Percentiles rank a stretch among this genome's conserved stretches.
Evolutionary conservation across 305 asterid species (phyloP).

Genomic region (Fraxinus paxiana): DNA sequence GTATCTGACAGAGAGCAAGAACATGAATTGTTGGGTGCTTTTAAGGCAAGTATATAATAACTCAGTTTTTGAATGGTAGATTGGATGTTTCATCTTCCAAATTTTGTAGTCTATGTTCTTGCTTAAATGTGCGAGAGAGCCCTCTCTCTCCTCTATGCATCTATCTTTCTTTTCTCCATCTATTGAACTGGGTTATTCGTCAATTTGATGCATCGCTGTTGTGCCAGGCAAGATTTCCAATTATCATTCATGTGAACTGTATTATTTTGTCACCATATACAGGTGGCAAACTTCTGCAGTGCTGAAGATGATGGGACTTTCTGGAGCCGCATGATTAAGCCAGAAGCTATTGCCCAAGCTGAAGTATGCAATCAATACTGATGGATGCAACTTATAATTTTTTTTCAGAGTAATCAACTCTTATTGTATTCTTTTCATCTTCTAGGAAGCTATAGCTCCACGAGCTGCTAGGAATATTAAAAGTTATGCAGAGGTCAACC

Average conservation of each 20-base stretch:
- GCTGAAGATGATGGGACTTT: slow-evolving; percentile 96
- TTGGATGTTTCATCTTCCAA: slow-evolving; percentile 11
- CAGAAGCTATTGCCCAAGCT: slow-evolving; percentile 75
- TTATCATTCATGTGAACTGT: slow-evolving; percentile 12
- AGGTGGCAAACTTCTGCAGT: slow-evolving; percentile 94
- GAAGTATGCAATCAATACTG: slow-evolving; percentile 48
- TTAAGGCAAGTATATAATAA: slow-evolving; percentile 55
- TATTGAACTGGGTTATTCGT: neutral
- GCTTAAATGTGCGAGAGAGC: neutral
- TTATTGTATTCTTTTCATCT: slow-evolving; percentile 17
- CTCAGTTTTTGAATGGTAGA: slow-evolving; percentile 15
- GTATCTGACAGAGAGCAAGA: slow-evolving; percentile 69
- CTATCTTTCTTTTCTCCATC: neutral
- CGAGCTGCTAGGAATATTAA: slow-evolving; percentile 90
- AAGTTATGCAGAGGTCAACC: slow-evolving; percentile 85
- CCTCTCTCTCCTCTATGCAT: neutral
- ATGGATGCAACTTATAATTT: slow-evolving; percentile 18
- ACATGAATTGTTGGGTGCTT: slow-evolving; percentile 79
- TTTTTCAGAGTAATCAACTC: slow-evolving; percentile 13
- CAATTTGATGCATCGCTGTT: neutral
- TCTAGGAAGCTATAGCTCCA: slow-evolving; percentile 89
- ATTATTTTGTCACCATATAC: slow-evolving; percentile 24
- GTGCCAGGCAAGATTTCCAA: neutral
- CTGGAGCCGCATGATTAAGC: slow-evolving; percentile 99
- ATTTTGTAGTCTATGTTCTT: neutral